Evolutionary conservation across 2,329 filamentous ascomycete species (phyloP).

Genomic region (Aureobasidium zeae): DNA sequence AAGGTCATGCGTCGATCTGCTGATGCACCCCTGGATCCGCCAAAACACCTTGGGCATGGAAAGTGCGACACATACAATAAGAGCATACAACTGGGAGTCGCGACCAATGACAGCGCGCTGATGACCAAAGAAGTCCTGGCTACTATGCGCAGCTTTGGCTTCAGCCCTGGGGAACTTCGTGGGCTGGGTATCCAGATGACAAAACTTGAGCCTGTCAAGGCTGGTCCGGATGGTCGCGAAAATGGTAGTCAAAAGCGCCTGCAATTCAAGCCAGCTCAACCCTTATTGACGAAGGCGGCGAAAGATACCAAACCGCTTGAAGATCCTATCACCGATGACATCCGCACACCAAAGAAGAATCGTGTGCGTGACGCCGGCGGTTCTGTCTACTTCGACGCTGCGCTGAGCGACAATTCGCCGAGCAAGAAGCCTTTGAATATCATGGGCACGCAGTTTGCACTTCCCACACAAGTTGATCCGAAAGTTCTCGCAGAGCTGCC

Average conservation of each 20-base stretch:
- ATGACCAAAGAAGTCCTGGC: conserved; percentile 78
- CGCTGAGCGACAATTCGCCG: conserved; percentile 37
- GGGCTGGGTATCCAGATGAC: conserved; percentile 90
- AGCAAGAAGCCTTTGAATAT: conserved; percentile 65
- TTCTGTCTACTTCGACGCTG: conserved; percentile 28
- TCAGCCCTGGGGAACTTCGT: conserved; percentile 85
- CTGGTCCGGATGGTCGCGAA: conserved; percentile 38
- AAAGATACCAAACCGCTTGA: conserved; percentile 18
- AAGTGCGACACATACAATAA: conserved; percentile 94
- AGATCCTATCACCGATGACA: conserved; percentile 40
- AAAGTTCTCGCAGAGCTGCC: conserved; percentile 77
- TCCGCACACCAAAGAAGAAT: conserved; percentile 31
- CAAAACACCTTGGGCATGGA: conserved; percentile 89
- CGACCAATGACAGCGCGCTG: conserved; percentile 63
- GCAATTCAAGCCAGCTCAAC: conserved; percentile 53
- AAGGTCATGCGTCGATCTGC: conserved; percentile 85
- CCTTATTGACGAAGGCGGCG: conserved; percentile 25
- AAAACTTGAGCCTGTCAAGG: conserved; percentile 73
- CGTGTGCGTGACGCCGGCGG: conserved; percentile 22
- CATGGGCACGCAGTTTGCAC: conserved; percentile 80
- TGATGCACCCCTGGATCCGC: conserved; percentile 81
- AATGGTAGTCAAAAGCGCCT: conserved; percentile 74
- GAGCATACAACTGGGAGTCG: conserved; percentile 69
- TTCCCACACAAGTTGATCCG: conserved; percentile 75
- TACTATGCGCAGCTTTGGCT: conserved; percentile 69